These are phyloP conservation scores for Aegilops longissima DNA, from an alignment of 176 grass and related monocot species.

Conservation along the genomic window DNA sequence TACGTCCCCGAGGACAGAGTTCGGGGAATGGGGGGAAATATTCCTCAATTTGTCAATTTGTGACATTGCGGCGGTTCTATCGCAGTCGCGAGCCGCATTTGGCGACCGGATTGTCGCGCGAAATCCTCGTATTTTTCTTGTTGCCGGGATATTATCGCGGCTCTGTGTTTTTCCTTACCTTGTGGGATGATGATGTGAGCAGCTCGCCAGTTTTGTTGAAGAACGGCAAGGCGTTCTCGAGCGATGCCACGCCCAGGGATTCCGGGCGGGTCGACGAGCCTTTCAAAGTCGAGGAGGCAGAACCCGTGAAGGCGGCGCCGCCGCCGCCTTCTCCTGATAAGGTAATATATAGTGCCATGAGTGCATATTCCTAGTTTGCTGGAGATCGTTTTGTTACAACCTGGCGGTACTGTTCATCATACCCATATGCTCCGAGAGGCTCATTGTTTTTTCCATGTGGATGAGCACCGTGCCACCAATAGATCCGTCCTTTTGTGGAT, in stretches of 20 bases:
- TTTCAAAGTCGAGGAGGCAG: constrained; percentile 82
- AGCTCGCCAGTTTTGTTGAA: constrained; percentile 45
- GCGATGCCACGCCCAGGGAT: constrained; percentile 32
- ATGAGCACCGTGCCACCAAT: neutral
- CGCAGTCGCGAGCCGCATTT: neutral
- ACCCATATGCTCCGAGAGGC: constrained; percentile 6
- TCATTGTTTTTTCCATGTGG: neutral
- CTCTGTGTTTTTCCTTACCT: neutral
- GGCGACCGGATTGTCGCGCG: neutral
- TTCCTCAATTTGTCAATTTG: neutral
- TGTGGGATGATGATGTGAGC: neutral
- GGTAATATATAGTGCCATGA: constrained; percentile 32
- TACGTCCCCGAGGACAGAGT: neutral
- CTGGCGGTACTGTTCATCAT: neutral
- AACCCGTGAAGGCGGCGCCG: constrained; percentile 46
- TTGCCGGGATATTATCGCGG: neutral
- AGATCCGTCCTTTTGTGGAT: neutral
- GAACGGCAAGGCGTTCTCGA: constrained; percentile 53
- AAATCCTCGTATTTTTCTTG: neutral
- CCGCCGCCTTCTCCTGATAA: constrained; percentile 62
- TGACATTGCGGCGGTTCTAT: neutral
- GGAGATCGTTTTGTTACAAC: neutral
- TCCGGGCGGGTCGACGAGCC: constrained; percentile 51
- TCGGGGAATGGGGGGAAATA: neutral
- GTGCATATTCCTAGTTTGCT: neutral